Evolutionary conservation across 345 rosid genomes (phyloP).

Genomic region (Lepidium africanum): DNA sequence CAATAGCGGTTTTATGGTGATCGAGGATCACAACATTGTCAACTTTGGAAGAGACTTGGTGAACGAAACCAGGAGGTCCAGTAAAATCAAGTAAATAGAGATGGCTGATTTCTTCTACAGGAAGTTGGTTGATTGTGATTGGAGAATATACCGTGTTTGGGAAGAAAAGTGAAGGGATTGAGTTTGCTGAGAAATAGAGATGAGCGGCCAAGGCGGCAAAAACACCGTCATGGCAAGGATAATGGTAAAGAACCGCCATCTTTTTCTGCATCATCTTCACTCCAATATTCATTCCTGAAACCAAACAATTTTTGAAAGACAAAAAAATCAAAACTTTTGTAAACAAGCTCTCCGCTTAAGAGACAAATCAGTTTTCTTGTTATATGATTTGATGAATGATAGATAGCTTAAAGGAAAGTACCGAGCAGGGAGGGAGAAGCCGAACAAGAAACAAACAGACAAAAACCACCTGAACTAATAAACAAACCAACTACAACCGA

Average conservation of each 20-base stretch:
- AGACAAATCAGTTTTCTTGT: too few relatives aligned
- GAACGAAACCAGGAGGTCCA: slow-evolving; percentile 57
- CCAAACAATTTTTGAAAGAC: not conserved
- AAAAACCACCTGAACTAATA: not conserved
- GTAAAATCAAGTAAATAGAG: slow-evolving; percentile 72
- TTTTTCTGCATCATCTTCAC: slow-evolving; percentile 31
- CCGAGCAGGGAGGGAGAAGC: slow-evolving; percentile 9
- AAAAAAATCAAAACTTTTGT: not conserved
- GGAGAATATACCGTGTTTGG: slow-evolving; percentile 70
- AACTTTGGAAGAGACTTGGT: slow-evolving; percentile 42
- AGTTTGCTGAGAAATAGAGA: slow-evolving; percentile 52
- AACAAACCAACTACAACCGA: not conserved
- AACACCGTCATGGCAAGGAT: slow-evolving; percentile 77
- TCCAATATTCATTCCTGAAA: slow-evolving; percentile 19
- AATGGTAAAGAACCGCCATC: slow-evolving; percentile 61
- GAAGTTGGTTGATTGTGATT: slow-evolving; percentile 43
- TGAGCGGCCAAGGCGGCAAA: slow-evolving; percentile 74
- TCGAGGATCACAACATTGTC: slow-evolving; percentile 50
- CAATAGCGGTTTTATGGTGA: slow-evolving; percentile 67
- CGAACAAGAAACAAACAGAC: not conserved
- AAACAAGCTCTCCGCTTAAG: not conserved
- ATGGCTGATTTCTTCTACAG: slow-evolving; percentile 45
- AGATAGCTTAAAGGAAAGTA: slow-evolving; percentile 1
- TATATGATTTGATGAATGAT: not conserved
- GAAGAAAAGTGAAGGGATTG: slow-evolving; percentile 44